These are phyloP conservation scores for Komagataella pastoris DNA, from an alignment of 805 yeast genomes.

Conservation along the genomic window DNA sequence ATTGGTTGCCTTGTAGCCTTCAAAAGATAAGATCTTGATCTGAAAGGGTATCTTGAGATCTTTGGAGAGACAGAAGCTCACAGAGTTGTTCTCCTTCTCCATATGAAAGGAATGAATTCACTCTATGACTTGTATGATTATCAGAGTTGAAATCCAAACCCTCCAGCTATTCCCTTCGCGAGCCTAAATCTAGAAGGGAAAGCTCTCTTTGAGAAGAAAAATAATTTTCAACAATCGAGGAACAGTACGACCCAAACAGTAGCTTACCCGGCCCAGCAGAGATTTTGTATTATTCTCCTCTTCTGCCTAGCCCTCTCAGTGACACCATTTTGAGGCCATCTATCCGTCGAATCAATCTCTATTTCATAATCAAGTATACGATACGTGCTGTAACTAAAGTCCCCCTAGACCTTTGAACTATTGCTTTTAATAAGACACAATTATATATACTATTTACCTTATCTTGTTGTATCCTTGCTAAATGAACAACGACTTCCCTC, in stretches of 20 bases:
- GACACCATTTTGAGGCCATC: not conserved
- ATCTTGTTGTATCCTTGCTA: not conserved
- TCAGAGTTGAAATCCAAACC: not conserved
- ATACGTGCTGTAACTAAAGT: not conserved
- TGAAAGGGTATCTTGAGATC: slow-evolving; percentile 36
- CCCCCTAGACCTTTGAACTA: not conserved
- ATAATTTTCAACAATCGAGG: too few species aligned
- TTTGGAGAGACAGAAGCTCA: slow-evolving; percentile 43
- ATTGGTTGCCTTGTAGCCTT: slow-evolving; percentile 17
- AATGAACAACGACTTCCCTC: not conserved
- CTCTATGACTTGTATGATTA: not conserved
- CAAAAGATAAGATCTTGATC: slow-evolving; percentile 23
- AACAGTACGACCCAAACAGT: too few species aligned
- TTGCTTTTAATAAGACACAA: not conserved
- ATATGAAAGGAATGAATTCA: not conserved
- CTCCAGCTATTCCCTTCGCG: not conserved
- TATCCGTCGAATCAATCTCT: not conserved
- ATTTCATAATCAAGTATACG: not conserved
- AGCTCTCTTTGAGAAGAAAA: too few species aligned
- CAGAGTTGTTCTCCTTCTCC: slow-evolving; percentile 5
- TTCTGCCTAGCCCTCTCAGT: not conserved
- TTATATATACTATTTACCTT: not conserved
- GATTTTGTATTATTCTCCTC: not conserved
- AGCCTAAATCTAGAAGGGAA: not conserved
- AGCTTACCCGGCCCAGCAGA: not conserved